Percentiles rank a stretch among this genome's conserved stretches.
Conservation (phyloP, 2,329 filamentous ascomycete species). For the Calonectria pteridis region DNA sequence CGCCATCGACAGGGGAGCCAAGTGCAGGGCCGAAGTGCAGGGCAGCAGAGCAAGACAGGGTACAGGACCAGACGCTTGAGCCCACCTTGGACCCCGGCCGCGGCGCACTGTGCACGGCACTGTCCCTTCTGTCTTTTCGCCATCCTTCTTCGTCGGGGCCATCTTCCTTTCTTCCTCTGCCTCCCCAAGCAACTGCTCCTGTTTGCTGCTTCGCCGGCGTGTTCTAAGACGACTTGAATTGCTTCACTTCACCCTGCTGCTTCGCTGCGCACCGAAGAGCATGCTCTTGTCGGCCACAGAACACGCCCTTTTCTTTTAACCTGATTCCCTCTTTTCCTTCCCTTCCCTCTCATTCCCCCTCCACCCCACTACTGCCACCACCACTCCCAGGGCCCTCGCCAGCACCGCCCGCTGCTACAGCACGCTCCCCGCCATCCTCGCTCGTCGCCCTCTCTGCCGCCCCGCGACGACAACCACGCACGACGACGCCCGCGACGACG, state of each 20-base stretch:
- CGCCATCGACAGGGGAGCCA: slow-evolving; percentile 29
- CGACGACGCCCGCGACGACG: slow-evolving; percentile 46
- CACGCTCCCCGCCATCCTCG: slow-evolving; percentile 39
- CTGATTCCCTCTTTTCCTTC: slow-evolving; percentile 33
- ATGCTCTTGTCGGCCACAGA: slow-evolving; percentile 46
- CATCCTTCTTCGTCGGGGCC: slow-evolving; percentile 27
- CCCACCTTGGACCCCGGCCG: slow-evolving; percentile 9
- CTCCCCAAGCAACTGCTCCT: slow-evolving; percentile 39
- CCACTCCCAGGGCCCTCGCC: slow-evolving; percentile 32
- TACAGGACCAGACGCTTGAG: slow-evolving; percentile 22
- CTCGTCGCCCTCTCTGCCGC: slow-evolving; percentile 40
- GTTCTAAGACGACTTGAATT: slow-evolving; percentile 46
- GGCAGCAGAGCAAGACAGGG: slow-evolving; percentile 17
- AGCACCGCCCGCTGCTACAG: slow-evolving; percentile 21
- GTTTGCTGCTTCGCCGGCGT: slow-evolving; percentile 43
- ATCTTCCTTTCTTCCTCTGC: slow-evolving; percentile 41
- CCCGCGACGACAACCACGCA: slow-evolving; percentile 43
- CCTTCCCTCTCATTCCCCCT: slow-evolving; percentile 31
- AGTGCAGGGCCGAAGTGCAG: slow-evolving; percentile 24
- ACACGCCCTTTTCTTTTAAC: slow-evolving; percentile 40
- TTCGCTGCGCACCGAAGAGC: slow-evolving; percentile 38
- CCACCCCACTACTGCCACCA: slow-evolving; percentile 40
- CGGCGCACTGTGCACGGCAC: slow-evolving; percentile 25
- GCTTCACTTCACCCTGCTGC: slow-evolving; percentile 42
- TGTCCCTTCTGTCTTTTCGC: slow-evolving; percentile 36